Evolutionary conservation across 768 basidiomycete genomes (phyloP), one percentile per base, ranked within the genome.

Genomic region (Peribolospora baueri): DNA sequence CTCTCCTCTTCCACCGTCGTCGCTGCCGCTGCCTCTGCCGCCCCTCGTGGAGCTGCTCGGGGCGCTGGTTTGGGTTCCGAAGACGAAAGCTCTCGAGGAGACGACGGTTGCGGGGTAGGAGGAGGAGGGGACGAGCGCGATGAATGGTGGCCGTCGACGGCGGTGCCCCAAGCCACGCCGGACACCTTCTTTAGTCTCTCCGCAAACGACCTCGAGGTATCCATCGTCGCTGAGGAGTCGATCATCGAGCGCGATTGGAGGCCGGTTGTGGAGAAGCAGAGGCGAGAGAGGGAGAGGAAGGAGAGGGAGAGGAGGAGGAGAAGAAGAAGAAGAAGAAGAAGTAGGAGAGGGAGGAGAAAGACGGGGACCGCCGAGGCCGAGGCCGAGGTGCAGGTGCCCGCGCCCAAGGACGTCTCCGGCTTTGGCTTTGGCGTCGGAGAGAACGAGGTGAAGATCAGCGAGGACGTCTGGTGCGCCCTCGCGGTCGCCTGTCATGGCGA

Each of bases 401-500:
- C 9, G 45, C 9, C 45, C 8, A 46, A 46, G 45, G 45, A 14
- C 14, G 46, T 14, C 14, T 9, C 10, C 9, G 10, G 46, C 14
- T 9, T 9, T 2, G 14, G 9, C 10, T 14, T 9, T 14, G 14
- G 46, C 10, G 46, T 46, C 10, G 10, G 46, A 2, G 14, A 46
- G 14, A 42, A 60, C 48, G 72, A 74, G 36, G 72, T 83, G 50
- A 79, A 82, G 61, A 74, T 82, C 49, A 81, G 80, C 0, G 76
- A 74, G 58, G 81, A 83, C 57, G 73, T 72, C 57, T 85, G 82
- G 82, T 77, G 73, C 60, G 82, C 82, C 25, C 71, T 85, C 40
- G 82, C 84, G 66, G 79, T 85, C 54, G 82, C 84, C 65, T 80
- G 80, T 0, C 82, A 83, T 65, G 79, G 75, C 38, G 77, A 82